These are phyloP conservation scores for Boletus vermiculosoides DNA, from an alignment of 768 basidiomycete species.

Conservation along the genomic window DNA sequence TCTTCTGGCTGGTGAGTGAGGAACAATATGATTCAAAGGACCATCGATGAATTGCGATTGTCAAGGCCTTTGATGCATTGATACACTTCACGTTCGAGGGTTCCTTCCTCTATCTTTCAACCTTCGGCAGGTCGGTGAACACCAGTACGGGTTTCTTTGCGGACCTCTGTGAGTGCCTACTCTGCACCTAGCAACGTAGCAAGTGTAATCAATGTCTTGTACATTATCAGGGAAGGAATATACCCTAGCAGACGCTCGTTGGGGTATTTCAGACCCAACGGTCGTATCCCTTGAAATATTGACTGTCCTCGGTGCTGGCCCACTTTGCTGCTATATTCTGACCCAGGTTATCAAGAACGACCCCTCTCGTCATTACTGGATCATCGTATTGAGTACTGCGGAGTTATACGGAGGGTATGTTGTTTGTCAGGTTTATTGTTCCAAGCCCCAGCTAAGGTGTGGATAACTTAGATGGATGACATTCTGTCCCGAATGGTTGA, in stretches of 20 bases:
- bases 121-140: constrained; percentile 71
- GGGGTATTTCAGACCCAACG: constrained; percentile 77
- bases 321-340: constrained; percentile 70
- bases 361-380: constrained; percentile 63
- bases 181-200: background rate
- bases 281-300: constrained; percentile 81
- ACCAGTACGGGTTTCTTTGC: constrained; percentile 68
- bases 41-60: background rate
- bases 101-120: constrained; percentile 75
- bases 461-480: constrained; percentile 68
- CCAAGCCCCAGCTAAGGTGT: background rate
- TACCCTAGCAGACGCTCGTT: constrained; percentile 74
- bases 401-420: constrained; percentile 76
- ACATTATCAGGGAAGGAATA: constrained; percentile 65
- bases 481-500: constrained; percentile 85
- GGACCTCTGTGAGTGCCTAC: constrained; percentile 58
- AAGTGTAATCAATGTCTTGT: background rate
- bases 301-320: constrained; percentile 73
- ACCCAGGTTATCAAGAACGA: constrained; percentile 63
- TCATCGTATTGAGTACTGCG: constrained; percentile 70
- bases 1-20: constrained; percentile 71
- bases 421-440: background rate
- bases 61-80: constrained; percentile 73
- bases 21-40: background rate
- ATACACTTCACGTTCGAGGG: constrained; percentile 81